A percentile compares a stretch with the other conserved stretches of the same genome.
phyloP scores from a whole-genome alignment of 2,329 filamentous ascomycete species.

The Talaromyces albobiverticillius region DNA sequence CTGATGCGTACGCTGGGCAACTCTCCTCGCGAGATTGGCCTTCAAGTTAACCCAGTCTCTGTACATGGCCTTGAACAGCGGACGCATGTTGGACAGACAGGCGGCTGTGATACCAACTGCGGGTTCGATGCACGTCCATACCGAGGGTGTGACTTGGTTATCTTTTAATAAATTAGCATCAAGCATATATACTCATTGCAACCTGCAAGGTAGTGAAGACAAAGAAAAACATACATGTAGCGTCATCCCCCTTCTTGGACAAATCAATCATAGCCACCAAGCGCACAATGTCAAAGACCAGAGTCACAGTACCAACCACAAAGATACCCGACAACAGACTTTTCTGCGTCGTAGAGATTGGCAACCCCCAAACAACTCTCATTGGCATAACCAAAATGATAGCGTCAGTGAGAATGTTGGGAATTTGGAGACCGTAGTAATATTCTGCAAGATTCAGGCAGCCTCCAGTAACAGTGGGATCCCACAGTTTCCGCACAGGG shows the following conservation, averaged over 20 bases:
- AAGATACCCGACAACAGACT: conserved; percentile 26
- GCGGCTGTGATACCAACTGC: conserved; percentile 29
- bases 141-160: conserved; percentile 26
- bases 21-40: neutral
- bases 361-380: conserved; percentile 25
- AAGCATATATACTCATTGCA: neutral
- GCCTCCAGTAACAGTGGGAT: conserved; percentile 20
- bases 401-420: conserved; percentile 29
- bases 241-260: conserved; percentile 23
- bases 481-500: conserved; percentile 27
- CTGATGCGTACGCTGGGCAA: neutral
- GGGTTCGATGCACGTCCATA: conserved; percentile 32
- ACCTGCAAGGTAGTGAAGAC: neutral
- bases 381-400: conserved; percentile 27
- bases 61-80: conserved; percentile 1
- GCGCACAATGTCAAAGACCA: conserved; percentile 27
- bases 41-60: neutral
- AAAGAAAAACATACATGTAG: conserved; percentile 25
- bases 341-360: conserved; percentile 24
- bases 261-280: conserved; percentile 26
- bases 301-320: conserved; percentile 27
- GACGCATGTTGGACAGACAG: conserved; percentile 28
- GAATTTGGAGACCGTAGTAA: conserved; percentile 29
- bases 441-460: conserved; percentile 26
- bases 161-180: conserved; percentile 14